Evolutionary conservation across 176 grass and related monocot species (phyloP).

Genomic region (Lolium perenne): DNA sequence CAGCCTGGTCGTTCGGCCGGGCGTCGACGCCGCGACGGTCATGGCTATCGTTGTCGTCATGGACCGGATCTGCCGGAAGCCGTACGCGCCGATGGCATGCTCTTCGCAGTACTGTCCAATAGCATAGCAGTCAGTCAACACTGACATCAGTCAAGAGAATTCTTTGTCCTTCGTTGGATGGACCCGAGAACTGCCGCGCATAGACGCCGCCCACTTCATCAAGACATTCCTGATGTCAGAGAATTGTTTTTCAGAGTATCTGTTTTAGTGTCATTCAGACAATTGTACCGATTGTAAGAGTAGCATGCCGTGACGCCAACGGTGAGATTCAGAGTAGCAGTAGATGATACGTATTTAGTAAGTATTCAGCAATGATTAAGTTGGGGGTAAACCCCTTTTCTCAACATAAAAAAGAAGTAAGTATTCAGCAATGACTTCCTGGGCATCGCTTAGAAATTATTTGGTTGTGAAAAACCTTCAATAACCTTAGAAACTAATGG

Average conservation of each 20-base stretch:
- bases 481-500: too few relatives aligned
- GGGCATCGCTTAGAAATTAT: too few relatives aligned
- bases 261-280: background rate
- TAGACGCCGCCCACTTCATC: background rate
- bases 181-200: background rate
- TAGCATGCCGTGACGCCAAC: background rate
- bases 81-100: slow-evolving; percentile 53
- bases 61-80: slow-evolving; percentile 74
- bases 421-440: too few relatives aligned
- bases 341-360: too few relatives aligned
- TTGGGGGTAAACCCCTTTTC: too few relatives aligned
- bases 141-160: background rate
- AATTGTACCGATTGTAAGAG: background rate
- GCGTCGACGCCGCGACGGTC: slow-evolving; percentile 55
- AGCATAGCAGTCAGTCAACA: background rate
- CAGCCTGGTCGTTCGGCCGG: slow-evolving; percentile 69
- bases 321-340: too few relatives aligned
- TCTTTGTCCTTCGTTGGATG: slow-evolving; percentile 9
- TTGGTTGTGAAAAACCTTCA: too few relatives aligned
- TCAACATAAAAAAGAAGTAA: too few relatives aligned
- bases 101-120: slow-evolving; percentile 21
- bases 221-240: background rate
- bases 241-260: background rate
- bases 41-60: slow-evolving; percentile 90
- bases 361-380: too few relatives aligned